phyloP scores from a whole-genome alignment of 176 grass and related monocot species.

The Lolium multiflorum region DNA sequence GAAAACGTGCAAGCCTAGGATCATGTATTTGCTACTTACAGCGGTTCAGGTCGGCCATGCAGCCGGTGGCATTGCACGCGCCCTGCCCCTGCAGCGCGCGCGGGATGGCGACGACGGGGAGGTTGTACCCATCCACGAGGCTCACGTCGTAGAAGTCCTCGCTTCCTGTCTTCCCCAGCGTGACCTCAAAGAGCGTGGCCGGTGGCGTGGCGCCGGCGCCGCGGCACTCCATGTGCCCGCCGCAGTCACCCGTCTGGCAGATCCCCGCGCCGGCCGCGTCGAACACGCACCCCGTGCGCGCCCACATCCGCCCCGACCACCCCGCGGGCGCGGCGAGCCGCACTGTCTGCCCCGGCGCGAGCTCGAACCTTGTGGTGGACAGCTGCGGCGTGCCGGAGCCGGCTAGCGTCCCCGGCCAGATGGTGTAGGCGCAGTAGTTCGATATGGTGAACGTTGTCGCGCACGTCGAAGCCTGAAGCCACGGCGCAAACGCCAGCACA shows the following conservation, averaged over 20 bases:
- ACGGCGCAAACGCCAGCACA: conserved; percentile 16
- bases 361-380: conserved; percentile 73
- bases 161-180: conserved; percentile 49
- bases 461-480: conserved; percentile 25
- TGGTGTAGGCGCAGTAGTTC: conserved; percentile 80
- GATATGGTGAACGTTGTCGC: conserved; percentile 69
- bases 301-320: conserved; percentile 96
- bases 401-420: conserved; percentile 88
- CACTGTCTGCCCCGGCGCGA: conserved; percentile 62
- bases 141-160: conserved; percentile 95
- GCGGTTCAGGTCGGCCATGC: conserved; percentile 80
- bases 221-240: conserved; percentile 66
- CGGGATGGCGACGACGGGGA: conserved; percentile 71
- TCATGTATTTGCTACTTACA: too few relatives aligned
- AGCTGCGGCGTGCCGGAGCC: conserved; percentile 81
- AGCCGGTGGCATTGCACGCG: conserved; percentile 77
- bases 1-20: too few relatives aligned
- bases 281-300: conserved; percentile 85
- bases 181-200: conserved; percentile 89
- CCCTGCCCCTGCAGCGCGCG: conserved; percentile 42
- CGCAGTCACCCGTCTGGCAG: conserved; percentile 93
- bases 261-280: conserved; percentile 65
- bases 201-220: conserved; percentile 72
- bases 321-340: conserved; percentile 54
- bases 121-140: conserved; percentile 79